Evolutionary conservation across 305 asterid genomes (phyloP).

Genomic region (Fraxinus platypoda): DNA sequence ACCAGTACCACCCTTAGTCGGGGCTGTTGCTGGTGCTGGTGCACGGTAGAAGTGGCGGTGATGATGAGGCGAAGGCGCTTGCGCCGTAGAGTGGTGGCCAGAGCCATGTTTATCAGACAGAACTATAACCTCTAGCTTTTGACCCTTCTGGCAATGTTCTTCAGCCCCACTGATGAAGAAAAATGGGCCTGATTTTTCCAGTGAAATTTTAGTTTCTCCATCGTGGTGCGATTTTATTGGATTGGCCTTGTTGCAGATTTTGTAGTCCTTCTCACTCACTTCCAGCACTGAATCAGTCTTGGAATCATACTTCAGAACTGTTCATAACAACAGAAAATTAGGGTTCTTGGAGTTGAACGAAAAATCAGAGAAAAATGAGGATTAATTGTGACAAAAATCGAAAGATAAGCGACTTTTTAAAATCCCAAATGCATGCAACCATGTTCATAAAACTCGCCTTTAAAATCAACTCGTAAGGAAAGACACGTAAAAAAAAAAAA

Average conservation of each 20-base stretch:
- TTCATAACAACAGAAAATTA: background rate
- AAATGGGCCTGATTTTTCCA: slow-evolving; percentile 44
- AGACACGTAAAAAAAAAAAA: background rate
- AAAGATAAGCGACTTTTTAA: background rate
- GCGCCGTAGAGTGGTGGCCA: slow-evolving; percentile 2
- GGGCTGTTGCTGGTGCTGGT: slow-evolving; percentile 36
- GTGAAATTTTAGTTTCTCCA: slow-evolving; percentile 40
- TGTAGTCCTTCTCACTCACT: slow-evolving; percentile 44
- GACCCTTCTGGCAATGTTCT: slow-evolving; percentile 58
- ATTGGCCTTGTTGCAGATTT: slow-evolving; percentile 38
- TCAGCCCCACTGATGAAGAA: slow-evolving; percentile 65
- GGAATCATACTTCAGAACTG: slow-evolving; percentile 50
- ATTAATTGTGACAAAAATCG: background rate
- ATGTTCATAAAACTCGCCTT: background rate
- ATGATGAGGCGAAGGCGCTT: slow-evolving; percentile 20
- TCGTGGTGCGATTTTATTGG: slow-evolving; percentile 45
- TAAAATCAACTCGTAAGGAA: background rate
- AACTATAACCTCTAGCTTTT: slow-evolving; percentile 46
- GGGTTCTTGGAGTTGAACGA: background rate
- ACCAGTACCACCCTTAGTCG: slow-evolving; percentile 17
- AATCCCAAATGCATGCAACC: background rate
- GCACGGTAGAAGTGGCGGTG: background rate
- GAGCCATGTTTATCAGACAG: slow-evolving; percentile 32
- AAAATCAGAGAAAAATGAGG: background rate
- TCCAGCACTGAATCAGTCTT: slow-evolving; percentile 49